Evolutionary conservation across 2,329 filamentous ascomycete species (phyloP).

Genomic region (Monosporascus sp.): DNA sequence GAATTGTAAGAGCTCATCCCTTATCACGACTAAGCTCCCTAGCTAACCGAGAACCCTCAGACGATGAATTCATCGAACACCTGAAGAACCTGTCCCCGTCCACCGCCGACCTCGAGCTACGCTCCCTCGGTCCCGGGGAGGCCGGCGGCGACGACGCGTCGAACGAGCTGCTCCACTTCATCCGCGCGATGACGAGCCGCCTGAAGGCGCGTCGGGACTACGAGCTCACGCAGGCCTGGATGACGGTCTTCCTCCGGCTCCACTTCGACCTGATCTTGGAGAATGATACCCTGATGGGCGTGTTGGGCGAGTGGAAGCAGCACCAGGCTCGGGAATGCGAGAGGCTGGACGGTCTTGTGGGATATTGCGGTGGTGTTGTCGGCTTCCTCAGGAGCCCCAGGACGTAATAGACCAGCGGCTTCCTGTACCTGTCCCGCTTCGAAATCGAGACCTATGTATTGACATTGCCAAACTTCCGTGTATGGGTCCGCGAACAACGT

Average conservation of each 20-base stretch:
- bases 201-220: constrained; percentile 72
- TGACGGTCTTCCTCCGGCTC: constrained; percentile 84
- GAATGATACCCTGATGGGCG: constrained; percentile 48
- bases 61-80: constrained; percentile 66
- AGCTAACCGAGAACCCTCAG: constrained; percentile 28
- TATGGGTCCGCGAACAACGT: no score
- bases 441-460: neutral
- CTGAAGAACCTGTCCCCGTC: constrained; percentile 78
- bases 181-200: constrained; percentile 69
- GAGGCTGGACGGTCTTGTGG: constrained; percentile 70
- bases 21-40: neutral
- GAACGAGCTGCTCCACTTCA: constrained; percentile 74
- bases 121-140: constrained; percentile 58
- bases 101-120: constrained; percentile 83
- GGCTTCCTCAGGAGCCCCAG: constrained; percentile 67
- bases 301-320: constrained; percentile 63
- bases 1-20: constrained; percentile 49
- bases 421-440: neutral
- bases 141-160: constrained; percentile 34
- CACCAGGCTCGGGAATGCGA: constrained; percentile 67
- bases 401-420: constrained; percentile 30
- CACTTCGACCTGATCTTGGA: constrained; percentile 58
- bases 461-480: no score
- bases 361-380: constrained; percentile 83
- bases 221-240: constrained; percentile 94